Percentiles rank a stretch among this genome's conserved stretches.
phyloP scores from a whole-genome alignment of 495 filamentous ascomycete genomes.

The Hyphodiscus hymeniophilus region DNA sequence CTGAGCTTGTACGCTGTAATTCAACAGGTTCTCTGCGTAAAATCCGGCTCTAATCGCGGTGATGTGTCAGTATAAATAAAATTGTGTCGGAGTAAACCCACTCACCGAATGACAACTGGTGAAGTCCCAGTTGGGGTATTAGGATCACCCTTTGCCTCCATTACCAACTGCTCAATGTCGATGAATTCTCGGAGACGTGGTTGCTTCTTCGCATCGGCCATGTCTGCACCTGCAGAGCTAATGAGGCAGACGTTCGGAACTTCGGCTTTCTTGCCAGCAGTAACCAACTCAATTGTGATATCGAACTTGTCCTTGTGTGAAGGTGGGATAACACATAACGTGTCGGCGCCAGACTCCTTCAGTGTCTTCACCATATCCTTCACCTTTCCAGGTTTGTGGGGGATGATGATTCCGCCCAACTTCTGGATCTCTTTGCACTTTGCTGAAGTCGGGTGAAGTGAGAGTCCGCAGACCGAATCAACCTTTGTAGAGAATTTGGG shows the following conservation, averaged over 20 bases:
- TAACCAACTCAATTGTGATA: conserved; percentile 38
- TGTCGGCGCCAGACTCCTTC: conserved; percentile 36
- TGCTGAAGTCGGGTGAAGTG: conserved; percentile 36
- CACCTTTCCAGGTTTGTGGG: conserved; percentile 35
- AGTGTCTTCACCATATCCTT: conserved; percentile 31
- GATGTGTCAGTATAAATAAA: background rate
- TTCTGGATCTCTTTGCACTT: conserved; percentile 45
- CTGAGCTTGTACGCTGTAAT: conserved; percentile 40
- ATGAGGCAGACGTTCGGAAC: conserved; percentile 44
- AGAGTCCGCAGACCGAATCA: conserved; percentile 31
- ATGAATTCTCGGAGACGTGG: conserved; percentile 46
- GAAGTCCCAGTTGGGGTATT: conserved; percentile 32
- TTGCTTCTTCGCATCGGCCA: conserved; percentile 42
- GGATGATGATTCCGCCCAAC: conserved; percentile 42
- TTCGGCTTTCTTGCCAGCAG: conserved; percentile 40
- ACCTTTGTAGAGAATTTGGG: conserved; percentile 34
- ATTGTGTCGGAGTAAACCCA: background rate
- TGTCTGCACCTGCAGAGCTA: conserved; percentile 45
- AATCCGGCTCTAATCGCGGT: conserved; percentile 35
- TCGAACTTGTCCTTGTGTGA: conserved; percentile 39
- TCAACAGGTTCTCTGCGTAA: conserved; percentile 48
- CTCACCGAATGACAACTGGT: conserved; percentile 43
- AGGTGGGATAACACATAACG: conserved; percentile 47
- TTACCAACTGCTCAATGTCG: conserved; percentile 38
- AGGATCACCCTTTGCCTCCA: conserved; percentile 39